Percentiles rank a stretch among this genome's conserved stretches.
Conservation (phyloP, 768 basidiomycete genomes). For the Pisolithus sp. region DNA sequence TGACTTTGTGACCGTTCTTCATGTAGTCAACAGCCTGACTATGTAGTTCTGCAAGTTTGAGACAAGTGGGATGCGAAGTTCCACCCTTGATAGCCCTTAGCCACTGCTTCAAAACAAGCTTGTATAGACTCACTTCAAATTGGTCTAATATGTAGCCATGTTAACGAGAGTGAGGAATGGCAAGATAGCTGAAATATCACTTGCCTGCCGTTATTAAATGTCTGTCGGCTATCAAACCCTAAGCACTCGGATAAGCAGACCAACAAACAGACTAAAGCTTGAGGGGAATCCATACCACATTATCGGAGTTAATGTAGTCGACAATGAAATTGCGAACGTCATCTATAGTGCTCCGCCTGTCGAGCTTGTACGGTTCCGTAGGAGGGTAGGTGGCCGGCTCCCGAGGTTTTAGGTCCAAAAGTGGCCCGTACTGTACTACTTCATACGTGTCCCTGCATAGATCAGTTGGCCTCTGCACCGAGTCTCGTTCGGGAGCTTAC, state of each 20-base stretch:
- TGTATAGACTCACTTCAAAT: slow-evolving; percentile 44
- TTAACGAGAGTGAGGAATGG: background rate
- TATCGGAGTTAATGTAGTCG: slow-evolving; percentile 79
- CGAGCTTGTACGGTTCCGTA: slow-evolving; percentile 31
- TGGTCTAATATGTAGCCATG: slow-evolving; percentile 52
- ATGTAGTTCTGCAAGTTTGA: slow-evolving; percentile 51
- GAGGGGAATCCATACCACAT: slow-evolving; percentile 44
- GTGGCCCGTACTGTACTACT: slow-evolving; percentile 47
- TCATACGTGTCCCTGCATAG: slow-evolving; percentile 53
- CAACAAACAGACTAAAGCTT: background rate
- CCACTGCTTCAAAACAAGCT: background rate
- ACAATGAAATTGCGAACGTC: slow-evolving; percentile 79
- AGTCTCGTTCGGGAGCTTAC: slow-evolving; percentile 30
- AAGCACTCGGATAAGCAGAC: slow-evolving; percentile 2
- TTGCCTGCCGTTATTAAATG: slow-evolving; percentile 67
- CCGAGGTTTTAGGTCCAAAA: slow-evolving; percentile 49
- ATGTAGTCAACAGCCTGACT: slow-evolving; percentile 73
- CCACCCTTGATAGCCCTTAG: slow-evolving; percentile 41
- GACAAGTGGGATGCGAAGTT: slow-evolving; percentile 51
- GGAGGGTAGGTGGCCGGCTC: slow-evolving; percentile 46
- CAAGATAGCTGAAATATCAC: slow-evolving; percentile 11
- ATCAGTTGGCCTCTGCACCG: background rate
- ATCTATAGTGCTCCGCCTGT: slow-evolving; percentile 47
- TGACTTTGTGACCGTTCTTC: slow-evolving; percentile 66
- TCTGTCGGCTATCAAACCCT: slow-evolving; percentile 66